Base-by-base conservation (phyloP, 2,329 filamentous ascomycete genomes). In the Pseudocercospora pini-densiflorae region DNA sequence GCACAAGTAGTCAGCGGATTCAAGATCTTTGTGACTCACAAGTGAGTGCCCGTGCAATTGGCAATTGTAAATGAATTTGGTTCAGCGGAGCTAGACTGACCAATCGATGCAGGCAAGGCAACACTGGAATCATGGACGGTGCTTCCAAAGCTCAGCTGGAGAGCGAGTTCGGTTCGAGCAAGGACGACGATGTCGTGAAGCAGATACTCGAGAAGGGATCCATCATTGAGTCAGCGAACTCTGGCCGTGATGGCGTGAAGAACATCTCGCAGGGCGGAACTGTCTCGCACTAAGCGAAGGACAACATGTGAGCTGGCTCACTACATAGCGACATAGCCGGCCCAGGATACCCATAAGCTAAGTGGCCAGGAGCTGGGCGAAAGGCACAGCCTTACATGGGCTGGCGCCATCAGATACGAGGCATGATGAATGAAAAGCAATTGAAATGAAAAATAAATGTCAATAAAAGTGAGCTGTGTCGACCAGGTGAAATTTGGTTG, bases 1-100 rank as follows among this genome's bases (percentile, higher is more conserved):
- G 87, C 92, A 1, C 89, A 97, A 75, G 94, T 99, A 64, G 87
- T 98, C 63, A 92, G 90, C 65, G 86, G 91, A 7, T 98, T 92
- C 86, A 92, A 97, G 86, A 85, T 99, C 76, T 97, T 97, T 76
- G 84, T 91, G 51, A 97, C 93, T 40, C 92, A 96, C 84, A 91
- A 90, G 94, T 97, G 86, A 83, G 91, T 36, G 21, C n/a, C 10
- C 47, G 21, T 29, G 40, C 49, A 27, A 66, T 12, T n/a, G 55
- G 45, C 36, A 16, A 21, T 3, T 47, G 49, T 29, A 27, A 33
- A n/a, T 7, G 43, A 23, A 7, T 27, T 12, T 65, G 63, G 60
- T 65, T 47, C 62, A 61, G 8, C 14, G 24, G 16, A 57, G 51
- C 51, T 27, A 21, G 10, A 49, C 43, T 65, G 29, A 63, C 61